These are phyloP conservation scores for Cryptococcus sp. DNA, from an alignment of 1,284 basidiomycete genomes.

Conservation along the genomic window DNA sequence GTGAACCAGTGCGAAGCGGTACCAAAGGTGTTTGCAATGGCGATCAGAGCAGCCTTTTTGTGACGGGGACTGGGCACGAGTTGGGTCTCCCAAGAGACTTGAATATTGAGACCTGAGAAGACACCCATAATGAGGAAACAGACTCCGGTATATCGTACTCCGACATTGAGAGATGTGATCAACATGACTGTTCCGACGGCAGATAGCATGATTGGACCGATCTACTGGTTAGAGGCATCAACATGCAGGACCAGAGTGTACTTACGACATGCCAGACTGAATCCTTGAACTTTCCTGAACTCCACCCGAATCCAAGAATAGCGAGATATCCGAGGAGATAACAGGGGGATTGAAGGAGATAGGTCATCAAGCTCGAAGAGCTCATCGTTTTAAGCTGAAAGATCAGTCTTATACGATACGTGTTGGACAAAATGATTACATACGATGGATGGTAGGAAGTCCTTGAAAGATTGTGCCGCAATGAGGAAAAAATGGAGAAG, in stretches of 20 bases:
- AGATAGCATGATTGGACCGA: constrained; percentile 10
- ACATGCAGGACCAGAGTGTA: not conserved
- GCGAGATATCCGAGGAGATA: constrained; percentile 14
- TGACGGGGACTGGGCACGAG: constrained; percentile 11
- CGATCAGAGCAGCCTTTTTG: constrained; percentile 13
- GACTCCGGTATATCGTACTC: constrained; percentile 14
- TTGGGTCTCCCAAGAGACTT: constrained; percentile 13
- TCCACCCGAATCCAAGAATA: constrained; percentile 14
- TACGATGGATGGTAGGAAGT: constrained; percentile 13
- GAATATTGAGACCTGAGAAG: constrained; percentile 16
- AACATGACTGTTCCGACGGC: constrained; percentile 14
- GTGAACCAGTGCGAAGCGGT: constrained; percentile 14
- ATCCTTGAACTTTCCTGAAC: constrained; percentile 11
- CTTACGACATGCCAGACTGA: constrained; percentile 13
- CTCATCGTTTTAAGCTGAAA: constrained; percentile 7
- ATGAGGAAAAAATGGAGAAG: constrained; percentile 10
- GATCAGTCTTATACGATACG: not conserved
- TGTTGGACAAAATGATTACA: not conserved
- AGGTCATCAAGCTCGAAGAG: constrained; percentile 9
- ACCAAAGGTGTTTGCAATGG: constrained; percentile 15
- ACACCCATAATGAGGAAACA: constrained; percentile 19
- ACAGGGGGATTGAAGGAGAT: constrained; percentile 11
- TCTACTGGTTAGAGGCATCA: not conserved
- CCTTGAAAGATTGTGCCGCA: constrained; percentile 14
- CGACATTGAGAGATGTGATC: constrained; percentile 11